Evolutionary conservation across 306 rosid species (phyloP).

Genomic region (Prunus padus): DNA sequence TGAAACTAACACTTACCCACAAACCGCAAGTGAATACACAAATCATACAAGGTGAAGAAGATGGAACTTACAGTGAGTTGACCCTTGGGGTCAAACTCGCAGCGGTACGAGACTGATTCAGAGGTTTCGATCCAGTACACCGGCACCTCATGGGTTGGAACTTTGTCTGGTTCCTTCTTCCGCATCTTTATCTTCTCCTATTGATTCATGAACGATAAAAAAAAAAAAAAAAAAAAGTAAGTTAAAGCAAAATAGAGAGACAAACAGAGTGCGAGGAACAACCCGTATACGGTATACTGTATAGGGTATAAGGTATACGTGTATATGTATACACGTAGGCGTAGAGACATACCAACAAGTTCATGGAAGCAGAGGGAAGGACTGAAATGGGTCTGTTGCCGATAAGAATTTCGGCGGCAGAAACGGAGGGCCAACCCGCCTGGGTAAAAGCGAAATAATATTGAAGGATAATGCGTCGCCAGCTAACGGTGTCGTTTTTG

Average conservation of each 20-base stretch:
- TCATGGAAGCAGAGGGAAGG: conserved; percentile 22
- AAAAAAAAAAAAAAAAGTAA: not conserved
- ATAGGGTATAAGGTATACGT: not conserved
- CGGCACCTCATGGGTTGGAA: conserved; percentile 30
- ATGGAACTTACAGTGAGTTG: conserved; percentile 58
- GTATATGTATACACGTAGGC: not conserved
- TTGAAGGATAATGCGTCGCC: not conserved
- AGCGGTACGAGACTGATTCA: conserved; percentile 55
- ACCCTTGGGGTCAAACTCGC: conserved; percentile 53
- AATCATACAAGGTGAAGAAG: not conserved
- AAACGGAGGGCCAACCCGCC: not conserved
- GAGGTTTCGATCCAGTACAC: conserved; percentile 68
- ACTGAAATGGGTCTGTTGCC: not conserved
- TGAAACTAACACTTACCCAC: conserved; percentile 14
- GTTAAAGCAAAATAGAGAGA: not conserved
- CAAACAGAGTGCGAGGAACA: too few relatives aligned
- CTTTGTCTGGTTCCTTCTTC: conserved; percentile 44
- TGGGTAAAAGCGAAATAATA: not conserved
- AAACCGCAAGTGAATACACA: not conserved
- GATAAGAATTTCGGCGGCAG: conserved; percentile 13
- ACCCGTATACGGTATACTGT: too few relatives aligned
- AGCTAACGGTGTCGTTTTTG: not conserved
- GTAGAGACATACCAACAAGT: conserved; percentile 32
- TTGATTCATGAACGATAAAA: not conserved
- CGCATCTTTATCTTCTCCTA: conserved; percentile 52